These are phyloP conservation scores for Phytopythium mirpurense DNA, from an alignment of 352 stramenopile genomes.

Conservation along the genomic window DNA sequence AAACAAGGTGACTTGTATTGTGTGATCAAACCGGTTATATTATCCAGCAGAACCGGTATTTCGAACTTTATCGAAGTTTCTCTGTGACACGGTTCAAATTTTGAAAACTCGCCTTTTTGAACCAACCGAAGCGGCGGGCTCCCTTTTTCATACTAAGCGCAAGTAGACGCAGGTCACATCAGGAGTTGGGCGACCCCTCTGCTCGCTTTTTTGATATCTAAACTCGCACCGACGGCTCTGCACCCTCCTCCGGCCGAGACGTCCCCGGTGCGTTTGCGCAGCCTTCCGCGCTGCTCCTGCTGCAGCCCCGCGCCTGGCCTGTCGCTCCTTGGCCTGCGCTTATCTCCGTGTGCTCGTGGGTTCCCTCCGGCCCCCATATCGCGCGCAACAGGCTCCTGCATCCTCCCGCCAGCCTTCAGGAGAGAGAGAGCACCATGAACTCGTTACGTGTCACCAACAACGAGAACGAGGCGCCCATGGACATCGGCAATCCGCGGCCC, in stretches of 20 bases:
- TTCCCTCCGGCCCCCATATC: background rate
- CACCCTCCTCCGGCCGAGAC: background rate
- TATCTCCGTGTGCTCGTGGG: background rate
- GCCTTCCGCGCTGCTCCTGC: slow-evolving; percentile 1
- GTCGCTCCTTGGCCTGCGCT: background rate
- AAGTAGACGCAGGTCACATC: slow-evolving; percentile 7
- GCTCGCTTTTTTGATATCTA: slow-evolving; percentile 2
- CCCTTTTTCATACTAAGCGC: slow-evolving; percentile 14
- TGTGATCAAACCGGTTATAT: background rate
- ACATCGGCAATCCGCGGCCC: slow-evolving; percentile 26
- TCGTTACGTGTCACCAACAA: slow-evolving; percentile 41
- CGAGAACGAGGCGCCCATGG: slow-evolving; percentile 59
- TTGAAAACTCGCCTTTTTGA: slow-evolving; percentile 13
- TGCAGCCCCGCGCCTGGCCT: background rate
- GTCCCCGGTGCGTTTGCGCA: slow-evolving; percentile 3
- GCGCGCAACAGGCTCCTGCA: background rate
- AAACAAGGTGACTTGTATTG: background rate
- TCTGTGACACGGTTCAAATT: slow-evolving; percentile 24
- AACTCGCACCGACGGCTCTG: background rate
- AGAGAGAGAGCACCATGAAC: slow-evolving; percentile 18
- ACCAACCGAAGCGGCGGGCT: slow-evolving; percentile 2
- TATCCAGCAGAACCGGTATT: background rate
- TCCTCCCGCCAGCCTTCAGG: background rate
- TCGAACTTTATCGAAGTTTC: background rate
- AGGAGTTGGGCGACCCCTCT: background rate